Evolutionary conservation across 108 stramenopile species (phyloP), one percentile per base, ranked within the genome.

Genomic region (Conticribra weissflogii): DNA sequence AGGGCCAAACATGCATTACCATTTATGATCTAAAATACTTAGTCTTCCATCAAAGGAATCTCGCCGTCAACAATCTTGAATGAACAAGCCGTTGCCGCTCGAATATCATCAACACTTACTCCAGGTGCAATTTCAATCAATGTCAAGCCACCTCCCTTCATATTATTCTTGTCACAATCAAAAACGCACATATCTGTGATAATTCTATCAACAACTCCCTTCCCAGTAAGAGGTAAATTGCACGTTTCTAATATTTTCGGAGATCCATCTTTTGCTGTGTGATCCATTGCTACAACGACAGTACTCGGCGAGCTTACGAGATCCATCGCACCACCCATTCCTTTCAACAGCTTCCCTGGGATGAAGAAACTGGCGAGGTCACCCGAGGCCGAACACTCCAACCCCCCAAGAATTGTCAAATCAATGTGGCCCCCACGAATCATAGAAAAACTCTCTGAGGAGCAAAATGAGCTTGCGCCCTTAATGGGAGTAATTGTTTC

Each of bases 251-350:
- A 66, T 52, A 97, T 93, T 76, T 97, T 97, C 27, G 88, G 92
- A 15, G 85, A 80, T 8, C 90, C 93, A 74, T 91, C 84, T 81
- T 94, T 96, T 14, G 92, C 90, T 14, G 81, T 85, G 71, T 97
- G 96, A 54, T 97, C 96, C 96, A 97, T 96, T 17, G 96, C 96
- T 0, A 97, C 94, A 24, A 97, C 90, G 2, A 97, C 96, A 49
- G 89, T 76, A 27, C 89, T 81, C 4, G 85, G 83, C 5, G 89
- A 88, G 16, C 85, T 74, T 3, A 97, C 95, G 36, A 97, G 70
- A 72, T 97, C 96, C 96, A 97, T 97, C 28, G 96, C 96, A 31
- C 96, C 92, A n/a, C 92, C 94, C 94, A 94, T 95, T 32, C 91
- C 94, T 71, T 97, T 96, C 45, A 96, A 63, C 46, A 96, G 73